Evolutionary conservation across 2,329 filamentous ascomycete genomes (phyloP).

Genomic region (Pseudogymnoascus sp.): DNA sequence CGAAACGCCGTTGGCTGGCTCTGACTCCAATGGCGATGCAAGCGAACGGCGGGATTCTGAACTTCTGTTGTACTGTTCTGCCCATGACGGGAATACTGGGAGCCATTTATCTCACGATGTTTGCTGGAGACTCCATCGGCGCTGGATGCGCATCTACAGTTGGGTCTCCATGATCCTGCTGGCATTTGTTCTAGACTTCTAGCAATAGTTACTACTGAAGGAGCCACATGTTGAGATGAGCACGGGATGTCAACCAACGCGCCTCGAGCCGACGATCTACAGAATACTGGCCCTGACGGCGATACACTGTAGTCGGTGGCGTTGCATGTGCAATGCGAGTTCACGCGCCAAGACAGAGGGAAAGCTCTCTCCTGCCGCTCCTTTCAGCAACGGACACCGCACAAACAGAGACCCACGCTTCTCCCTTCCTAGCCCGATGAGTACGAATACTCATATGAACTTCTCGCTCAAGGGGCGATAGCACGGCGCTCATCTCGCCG

Average conservation of each 20-base stretch:
- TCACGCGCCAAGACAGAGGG: neutral
- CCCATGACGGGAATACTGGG: neutral
- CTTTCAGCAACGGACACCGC: neutral
- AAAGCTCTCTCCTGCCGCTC: neutral
- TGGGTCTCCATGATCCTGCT: neutral
- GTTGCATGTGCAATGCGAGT: neutral
- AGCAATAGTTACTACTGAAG: neutral
- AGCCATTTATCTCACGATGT: neutral
- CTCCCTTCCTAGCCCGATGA: neutral
- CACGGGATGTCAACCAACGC: neutral
- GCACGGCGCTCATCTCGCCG: constrained; percentile 10
- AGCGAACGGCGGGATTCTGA: too few relatives aligned
- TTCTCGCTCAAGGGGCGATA: neutral
- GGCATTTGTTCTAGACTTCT: neutral
- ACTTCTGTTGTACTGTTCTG: neutral
- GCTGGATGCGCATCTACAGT: too few relatives aligned
- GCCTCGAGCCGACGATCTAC: neutral
- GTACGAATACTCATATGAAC: neutral
- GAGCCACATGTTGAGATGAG: neutral
- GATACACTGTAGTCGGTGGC: neutral
- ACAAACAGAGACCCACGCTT: neutral
- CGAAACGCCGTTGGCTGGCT: neutral
- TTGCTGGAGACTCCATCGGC: too few relatives aligned
- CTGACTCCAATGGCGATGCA: neutral
- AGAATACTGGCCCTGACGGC: neutral